These are phyloP conservation scores for Lodderomyces metapsilosis DNA, from an alignment of 1,139 yeast species.

Conservation along the genomic window DNA sequence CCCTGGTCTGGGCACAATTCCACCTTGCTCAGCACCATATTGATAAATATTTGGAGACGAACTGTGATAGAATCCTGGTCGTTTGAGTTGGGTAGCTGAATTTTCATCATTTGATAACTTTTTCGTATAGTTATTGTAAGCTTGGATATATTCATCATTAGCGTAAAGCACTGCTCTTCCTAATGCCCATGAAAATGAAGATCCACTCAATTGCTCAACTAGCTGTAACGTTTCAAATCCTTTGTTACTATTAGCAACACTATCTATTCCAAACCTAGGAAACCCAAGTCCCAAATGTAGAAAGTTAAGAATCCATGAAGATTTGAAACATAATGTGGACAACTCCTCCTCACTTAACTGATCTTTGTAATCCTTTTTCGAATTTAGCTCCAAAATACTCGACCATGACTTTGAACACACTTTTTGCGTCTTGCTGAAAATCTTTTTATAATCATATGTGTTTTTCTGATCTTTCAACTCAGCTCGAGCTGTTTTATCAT, in stretches of 20 bases:
- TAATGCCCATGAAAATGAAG: constrained; percentile 78
- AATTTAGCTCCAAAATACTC: constrained; percentile 41
- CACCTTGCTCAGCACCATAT: constrained; percentile 53
- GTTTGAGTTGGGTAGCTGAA: constrained; percentile 22
- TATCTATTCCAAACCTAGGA: constrained; percentile 55
- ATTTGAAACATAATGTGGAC: constrained; percentile 58
- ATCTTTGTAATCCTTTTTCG: constrained; percentile 23
- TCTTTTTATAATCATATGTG: constrained; percentile 36
- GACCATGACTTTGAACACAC: constrained; percentile 44
- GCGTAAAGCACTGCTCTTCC: constrained; percentile 75
- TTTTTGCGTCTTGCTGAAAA: constrained; percentile 43
- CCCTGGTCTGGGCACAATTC: constrained; percentile 44
- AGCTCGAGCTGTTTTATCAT: constrained; percentile 8
- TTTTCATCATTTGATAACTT: constrained; percentile 9
- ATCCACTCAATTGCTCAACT: constrained; percentile 61
- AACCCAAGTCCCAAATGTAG: constrained; percentile 73
- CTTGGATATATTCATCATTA: constrained; percentile 44
- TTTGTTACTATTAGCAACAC: constrained; percentile 21
- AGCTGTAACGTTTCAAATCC: constrained; percentile 53
- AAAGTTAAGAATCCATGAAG: constrained; percentile 71
- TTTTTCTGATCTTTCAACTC: constrained; percentile 10
- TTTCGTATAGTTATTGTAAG: constrained; percentile 27
- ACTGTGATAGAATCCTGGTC: constrained; percentile 50
- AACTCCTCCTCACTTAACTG: constrained; percentile 41
- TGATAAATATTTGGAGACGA: constrained; percentile 47